Percentiles rank a stretch among this genome's conserved stretches.
phyloP scores from a whole-genome alignment of 768 basidiomycete species.

The Daedaleopsis nitida region DNA sequence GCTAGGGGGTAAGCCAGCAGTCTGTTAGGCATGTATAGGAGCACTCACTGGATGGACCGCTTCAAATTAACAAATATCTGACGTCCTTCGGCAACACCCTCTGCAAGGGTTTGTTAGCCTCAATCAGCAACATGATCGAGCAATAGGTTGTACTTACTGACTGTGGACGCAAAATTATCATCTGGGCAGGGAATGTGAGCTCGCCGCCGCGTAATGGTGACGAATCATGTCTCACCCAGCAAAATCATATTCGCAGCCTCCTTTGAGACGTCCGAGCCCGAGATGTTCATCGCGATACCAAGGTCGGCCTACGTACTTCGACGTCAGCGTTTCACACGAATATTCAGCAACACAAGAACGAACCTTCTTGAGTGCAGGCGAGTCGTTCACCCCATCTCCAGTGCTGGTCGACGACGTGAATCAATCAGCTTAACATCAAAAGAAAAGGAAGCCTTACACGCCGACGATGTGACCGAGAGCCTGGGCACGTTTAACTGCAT shows the following conservation, averaged over 20 bases:
- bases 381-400: slow-evolving; percentile 74
- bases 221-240: slow-evolving; percentile 43
- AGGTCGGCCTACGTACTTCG: slow-evolving; percentile 50
- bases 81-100: slow-evolving; percentile 70
- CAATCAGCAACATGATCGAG: not conserved
- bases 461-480: slow-evolving; percentile 72
- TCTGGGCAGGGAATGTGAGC: slow-evolving; percentile 36
- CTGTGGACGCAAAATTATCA: slow-evolving; percentile 74
- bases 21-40: not conserved
- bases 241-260: slow-evolving; percentile 78
- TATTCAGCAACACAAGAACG: not conserved
- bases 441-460: slow-evolving; percentile 48
- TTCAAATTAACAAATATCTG: slow-evolving; percentile 73
- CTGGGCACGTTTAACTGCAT: slow-evolving; percentile 68
- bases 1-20: not conserved
- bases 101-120: slow-evolving; percentile 29
- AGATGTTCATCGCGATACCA: slow-evolving; percentile 77
- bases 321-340: not conserved
- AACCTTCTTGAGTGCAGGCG: slow-evolving; percentile 64
- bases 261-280: slow-evolving; percentile 73
- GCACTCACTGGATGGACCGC: slow-evolving; percentile 62
- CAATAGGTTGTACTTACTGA: slow-evolving; percentile 47
- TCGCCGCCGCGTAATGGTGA: not conserved
- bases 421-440: not conserved
- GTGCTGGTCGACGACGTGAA: slow-evolving; percentile 40